A percentile compares a stretch with the other conserved stretches of the same genome.
Evolutionary conservation across 2,329 filamentous ascomycete species (phyloP).

Genomic region (Arthrobotrys pseudoclavata): DNA sequence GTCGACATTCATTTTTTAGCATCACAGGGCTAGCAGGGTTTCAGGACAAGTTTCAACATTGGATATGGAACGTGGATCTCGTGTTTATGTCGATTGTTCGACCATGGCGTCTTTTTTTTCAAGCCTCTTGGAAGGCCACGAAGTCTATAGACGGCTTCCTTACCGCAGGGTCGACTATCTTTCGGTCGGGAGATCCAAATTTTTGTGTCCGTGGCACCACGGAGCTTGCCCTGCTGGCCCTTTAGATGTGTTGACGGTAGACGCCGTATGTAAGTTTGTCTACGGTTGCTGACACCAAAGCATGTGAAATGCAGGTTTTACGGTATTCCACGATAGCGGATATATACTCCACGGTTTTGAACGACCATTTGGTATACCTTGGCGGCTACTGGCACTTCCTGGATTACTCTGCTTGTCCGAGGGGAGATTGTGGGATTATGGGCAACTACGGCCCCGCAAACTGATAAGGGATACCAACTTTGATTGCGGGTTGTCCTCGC

Average conservation of each 20-base stretch:
- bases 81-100: slow-evolving; percentile 55
- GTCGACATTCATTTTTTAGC: slow-evolving; percentile 27
- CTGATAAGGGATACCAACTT: slow-evolving; percentile 60
- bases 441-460: slow-evolving; percentile 60
- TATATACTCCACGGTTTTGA: slow-evolving; percentile 33
- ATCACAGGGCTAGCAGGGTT: slow-evolving; percentile 51
- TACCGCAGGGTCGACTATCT: slow-evolving; percentile 50
- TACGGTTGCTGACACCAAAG: slow-evolving; percentile 42
- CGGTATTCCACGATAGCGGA: slow-evolving; percentile 57
- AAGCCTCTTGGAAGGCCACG: slow-evolving; percentile 45
- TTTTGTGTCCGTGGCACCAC: slow-evolving; percentile 58
- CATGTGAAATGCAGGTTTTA: slow-evolving; percentile 49
- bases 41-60: slow-evolving; percentile 47
- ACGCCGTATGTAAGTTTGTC: slow-evolving; percentile 55
- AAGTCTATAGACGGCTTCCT: slow-evolving; percentile 42
- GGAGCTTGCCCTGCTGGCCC: slow-evolving; percentile 57
- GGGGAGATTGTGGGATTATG: slow-evolving; percentile 59
- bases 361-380: slow-evolving; percentile 37
- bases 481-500: slow-evolving; percentile 53
- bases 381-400: slow-evolving; percentile 36
- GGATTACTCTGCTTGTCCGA: slow-evolving; percentile 32
- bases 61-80: slow-evolving; percentile 56
- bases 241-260: slow-evolving; percentile 49
- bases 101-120: slow-evolving; percentile 54
- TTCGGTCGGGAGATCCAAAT: slow-evolving; percentile 53